phyloP scores from a whole-genome alignment of 495 filamentous ascomycete genomes.

The Podospora anserina region DNA sequence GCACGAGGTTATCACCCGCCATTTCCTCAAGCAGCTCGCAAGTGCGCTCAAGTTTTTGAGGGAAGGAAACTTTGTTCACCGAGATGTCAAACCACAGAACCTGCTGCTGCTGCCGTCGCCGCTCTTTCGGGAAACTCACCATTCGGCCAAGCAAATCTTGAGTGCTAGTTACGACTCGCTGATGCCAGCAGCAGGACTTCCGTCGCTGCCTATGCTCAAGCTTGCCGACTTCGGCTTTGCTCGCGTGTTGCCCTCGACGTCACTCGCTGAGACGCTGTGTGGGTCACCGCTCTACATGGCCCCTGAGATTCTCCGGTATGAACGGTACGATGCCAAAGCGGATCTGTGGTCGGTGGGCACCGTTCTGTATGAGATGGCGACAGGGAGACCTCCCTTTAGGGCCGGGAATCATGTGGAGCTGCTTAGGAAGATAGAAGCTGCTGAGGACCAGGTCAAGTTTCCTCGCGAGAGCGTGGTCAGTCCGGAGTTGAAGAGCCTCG shows the following conservation, averaged over 20 bases:
- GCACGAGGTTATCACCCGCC: slow-evolving; percentile 88
- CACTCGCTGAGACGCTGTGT: slow-evolving; percentile 91
- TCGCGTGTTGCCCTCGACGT: slow-evolving; percentile 79
- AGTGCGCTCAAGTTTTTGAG: slow-evolving; percentile 89
- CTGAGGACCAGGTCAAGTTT: slow-evolving; percentile 79
- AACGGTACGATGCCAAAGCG: slow-evolving; percentile 94
- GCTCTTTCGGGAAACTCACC: slow-evolving; percentile 48
- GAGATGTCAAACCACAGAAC: slow-evolving; percentile 97
- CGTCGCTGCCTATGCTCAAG: slow-evolving; percentile 89
- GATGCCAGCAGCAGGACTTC: slow-evolving; percentile 76
- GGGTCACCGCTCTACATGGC: slow-evolving; percentile 99
- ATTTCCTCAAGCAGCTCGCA: slow-evolving; percentile 93
- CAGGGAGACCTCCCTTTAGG: slow-evolving; percentile 84
- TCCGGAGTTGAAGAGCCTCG: slow-evolving; percentile 73
- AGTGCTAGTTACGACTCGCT: slow-evolving; percentile 70
- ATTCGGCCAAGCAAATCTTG: slow-evolving; percentile 46
- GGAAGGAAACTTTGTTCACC: slow-evolving; percentile 82
- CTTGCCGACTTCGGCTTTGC: slow-evolving; percentile 98
- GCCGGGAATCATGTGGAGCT: slow-evolving; percentile 93
- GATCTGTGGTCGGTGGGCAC: slow-evolving; percentile 98
- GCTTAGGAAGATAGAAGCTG: slow-evolving; percentile 82
- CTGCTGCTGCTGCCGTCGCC: slow-evolving; percentile 85
- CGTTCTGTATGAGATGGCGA: slow-evolving; percentile 91
- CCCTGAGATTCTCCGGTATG: slow-evolving; percentile 93
- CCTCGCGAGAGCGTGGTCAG: slow-evolving; percentile 69